phyloP scores from a whole-genome alignment of 2,329 filamentous ascomycete species.

The Scedosporium boydii region DNA sequence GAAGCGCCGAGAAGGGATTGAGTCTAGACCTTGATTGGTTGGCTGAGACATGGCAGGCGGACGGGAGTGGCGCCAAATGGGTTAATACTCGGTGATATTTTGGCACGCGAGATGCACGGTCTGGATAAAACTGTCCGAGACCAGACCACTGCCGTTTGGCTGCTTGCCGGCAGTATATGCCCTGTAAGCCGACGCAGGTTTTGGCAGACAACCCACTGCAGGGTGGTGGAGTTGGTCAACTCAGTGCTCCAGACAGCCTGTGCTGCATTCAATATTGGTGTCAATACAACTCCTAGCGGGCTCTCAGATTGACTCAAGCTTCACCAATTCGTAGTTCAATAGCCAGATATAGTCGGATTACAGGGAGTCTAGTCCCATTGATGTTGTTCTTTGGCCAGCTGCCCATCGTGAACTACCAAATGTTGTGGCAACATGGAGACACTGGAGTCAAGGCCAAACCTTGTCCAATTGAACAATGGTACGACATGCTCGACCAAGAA shows the following conservation, averaged over 20 bases:
- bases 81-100: conserved; percentile 5
- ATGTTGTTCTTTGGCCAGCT: no score
- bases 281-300: not conserved
- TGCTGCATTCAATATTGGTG: not conserved
- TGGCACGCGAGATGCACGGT: conserved; percentile 5
- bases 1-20: conserved; percentile 4
- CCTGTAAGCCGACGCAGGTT: not conserved
- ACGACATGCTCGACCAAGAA: no score
- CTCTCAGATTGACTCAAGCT: no score
- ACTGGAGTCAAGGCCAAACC: no score
- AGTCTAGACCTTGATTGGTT: not conserved
- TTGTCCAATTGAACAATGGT: no score
- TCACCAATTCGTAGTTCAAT: no score
- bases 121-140: conserved; percentile 4
- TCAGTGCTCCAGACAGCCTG: not conserved
- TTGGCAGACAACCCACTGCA: not conserved
- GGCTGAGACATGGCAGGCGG: not conserved
- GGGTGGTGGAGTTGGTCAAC: not conserved
- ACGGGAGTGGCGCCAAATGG: conserved; percentile 1
- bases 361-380: no score
- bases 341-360: no score
- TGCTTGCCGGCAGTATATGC: not conserved
- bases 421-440: no score
- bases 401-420: no score
- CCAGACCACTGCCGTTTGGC: not conserved